Evolutionary conservation across 2,329 filamentous ascomycete species (phyloP).

Genomic region (Aspergillus terreus): DNA sequence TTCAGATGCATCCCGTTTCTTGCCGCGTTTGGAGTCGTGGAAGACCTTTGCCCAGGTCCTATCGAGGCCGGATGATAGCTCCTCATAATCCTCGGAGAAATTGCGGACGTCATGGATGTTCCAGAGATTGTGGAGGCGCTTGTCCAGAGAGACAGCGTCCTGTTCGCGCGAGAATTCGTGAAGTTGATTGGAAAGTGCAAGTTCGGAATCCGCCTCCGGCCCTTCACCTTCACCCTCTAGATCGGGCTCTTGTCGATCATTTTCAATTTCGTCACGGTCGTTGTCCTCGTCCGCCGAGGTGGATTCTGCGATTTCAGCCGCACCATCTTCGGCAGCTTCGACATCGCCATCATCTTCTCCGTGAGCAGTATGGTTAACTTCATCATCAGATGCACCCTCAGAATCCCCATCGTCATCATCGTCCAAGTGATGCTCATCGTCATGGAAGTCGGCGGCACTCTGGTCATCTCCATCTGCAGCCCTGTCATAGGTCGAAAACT

Average conservation of each 20-base stretch:
- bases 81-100: constrained; percentile 33
- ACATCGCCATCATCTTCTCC: constrained; percentile 14
- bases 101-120: constrained; percentile 33
- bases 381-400: constrained; percentile 6
- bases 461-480: constrained; percentile 20
- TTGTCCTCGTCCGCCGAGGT: constrained; percentile 4
- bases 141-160: constrained; percentile 23
- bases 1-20: constrained; percentile 26
- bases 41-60: constrained; percentile 32
- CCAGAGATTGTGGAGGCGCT: constrained; percentile 33
- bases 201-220: constrained; percentile 19
- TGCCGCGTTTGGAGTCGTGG: constrained; percentile 25
- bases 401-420: constrained; percentile 7
- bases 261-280: constrained; percentile 11
- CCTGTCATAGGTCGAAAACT: constrained; percentile 22
- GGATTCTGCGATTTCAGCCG: constrained; percentile 13
- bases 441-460: constrained; percentile 14
- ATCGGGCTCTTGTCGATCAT: constrained; percentile 14
- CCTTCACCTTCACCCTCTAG: constrained; percentile 18
- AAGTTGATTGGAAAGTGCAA: constrained; percentile 19
- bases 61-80: constrained; percentile 26
- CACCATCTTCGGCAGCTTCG: constrained; percentile 15
- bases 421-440: constrained; percentile 4
- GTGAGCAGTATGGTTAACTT: constrained; percentile 9
- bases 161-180: constrained; percentile 21